Percentiles rank a stretch among this genome's conserved stretches.
phyloP scores from a whole-genome alignment of 371 early-diverging fungal genomes.

The Mortierella sp. region DNA sequence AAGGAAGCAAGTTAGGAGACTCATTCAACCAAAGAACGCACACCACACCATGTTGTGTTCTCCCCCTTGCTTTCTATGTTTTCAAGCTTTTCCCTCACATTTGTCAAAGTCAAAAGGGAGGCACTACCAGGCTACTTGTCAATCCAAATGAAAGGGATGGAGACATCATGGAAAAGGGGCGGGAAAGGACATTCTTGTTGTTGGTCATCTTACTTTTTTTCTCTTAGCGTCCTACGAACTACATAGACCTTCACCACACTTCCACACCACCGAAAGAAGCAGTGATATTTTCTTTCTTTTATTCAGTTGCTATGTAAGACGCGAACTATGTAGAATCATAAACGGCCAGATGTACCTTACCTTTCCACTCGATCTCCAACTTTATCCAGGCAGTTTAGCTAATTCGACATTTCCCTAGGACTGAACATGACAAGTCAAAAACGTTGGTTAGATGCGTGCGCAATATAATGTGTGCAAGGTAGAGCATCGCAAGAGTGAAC shows the following conservation, averaged over 20 bases:
- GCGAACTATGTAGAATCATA: background rate
- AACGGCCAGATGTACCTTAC: background rate
- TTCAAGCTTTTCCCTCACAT: background rate
- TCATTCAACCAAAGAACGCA: background rate
- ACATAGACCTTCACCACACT: slow-evolving; percentile 2
- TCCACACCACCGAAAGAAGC: background rate
- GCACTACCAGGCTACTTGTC: background rate
- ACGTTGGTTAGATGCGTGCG: background rate
- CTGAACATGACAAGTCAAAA: background rate
- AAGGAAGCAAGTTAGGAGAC: background rate
- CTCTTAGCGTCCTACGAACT: background rate
- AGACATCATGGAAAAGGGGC: background rate
- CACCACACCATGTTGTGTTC: background rate
- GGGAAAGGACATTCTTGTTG: slow-evolving; percentile 3
- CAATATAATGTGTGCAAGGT: background rate
- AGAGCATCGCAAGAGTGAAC: background rate
- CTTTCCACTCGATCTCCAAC: background rate
- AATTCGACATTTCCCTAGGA: background rate
- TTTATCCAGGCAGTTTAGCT: background rate
- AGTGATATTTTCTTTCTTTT: background rate
- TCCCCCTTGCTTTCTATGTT: background rate
- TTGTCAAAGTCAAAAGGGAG: background rate
- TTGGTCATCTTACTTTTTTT: background rate
- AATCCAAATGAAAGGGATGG: background rate
- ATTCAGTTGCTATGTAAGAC: background rate